Conservation (phyloP, 352 stramenopile genomes). For the Globisporangium rhizosaccharum region DNA sequence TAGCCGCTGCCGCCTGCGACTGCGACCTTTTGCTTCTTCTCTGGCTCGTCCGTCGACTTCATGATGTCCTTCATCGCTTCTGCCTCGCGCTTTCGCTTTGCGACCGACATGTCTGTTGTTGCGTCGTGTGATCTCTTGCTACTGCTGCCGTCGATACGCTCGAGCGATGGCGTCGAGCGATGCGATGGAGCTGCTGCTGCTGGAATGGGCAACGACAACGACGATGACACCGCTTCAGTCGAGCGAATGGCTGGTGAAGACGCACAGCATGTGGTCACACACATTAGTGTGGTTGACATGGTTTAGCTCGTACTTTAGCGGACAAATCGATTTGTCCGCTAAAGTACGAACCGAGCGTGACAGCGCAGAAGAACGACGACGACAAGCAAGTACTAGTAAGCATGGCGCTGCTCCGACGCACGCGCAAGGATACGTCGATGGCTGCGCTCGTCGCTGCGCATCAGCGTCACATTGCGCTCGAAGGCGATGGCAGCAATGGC, state of each 20-base stretch:
- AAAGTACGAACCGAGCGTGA: background rate
- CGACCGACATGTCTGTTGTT: constrained; percentile 13
- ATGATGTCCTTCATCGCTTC: constrained; percentile 20
- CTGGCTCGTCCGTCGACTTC: constrained; percentile 18
- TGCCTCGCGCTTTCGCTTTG: constrained; percentile 19
- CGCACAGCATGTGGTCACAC: background rate
- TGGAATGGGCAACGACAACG: background rate
- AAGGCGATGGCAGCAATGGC: background rate
- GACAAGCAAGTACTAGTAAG: constrained; percentile 20
- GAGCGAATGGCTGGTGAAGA: constrained; percentile 12
- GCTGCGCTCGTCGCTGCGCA: constrained; percentile 19
- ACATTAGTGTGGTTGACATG: background rate
- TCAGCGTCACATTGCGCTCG: constrained; percentile 8
- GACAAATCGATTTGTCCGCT: background rate
- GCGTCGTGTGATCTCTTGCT: background rate
- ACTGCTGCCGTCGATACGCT: background rate
- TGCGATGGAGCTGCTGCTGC: background rate
- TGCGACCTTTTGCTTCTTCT: constrained; percentile 42
- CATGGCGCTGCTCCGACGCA: constrained; percentile 15
- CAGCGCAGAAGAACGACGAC: background rate
- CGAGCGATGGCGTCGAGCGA: constrained; percentile 5
- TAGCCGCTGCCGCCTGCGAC: constrained; percentile 42
- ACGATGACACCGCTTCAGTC: background rate
- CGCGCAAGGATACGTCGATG: constrained; percentile 22
- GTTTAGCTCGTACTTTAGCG: too few relatives aligned